Conservation (phyloP, 208 protist species). For the Balamuthia mandrillaris region DNA sequence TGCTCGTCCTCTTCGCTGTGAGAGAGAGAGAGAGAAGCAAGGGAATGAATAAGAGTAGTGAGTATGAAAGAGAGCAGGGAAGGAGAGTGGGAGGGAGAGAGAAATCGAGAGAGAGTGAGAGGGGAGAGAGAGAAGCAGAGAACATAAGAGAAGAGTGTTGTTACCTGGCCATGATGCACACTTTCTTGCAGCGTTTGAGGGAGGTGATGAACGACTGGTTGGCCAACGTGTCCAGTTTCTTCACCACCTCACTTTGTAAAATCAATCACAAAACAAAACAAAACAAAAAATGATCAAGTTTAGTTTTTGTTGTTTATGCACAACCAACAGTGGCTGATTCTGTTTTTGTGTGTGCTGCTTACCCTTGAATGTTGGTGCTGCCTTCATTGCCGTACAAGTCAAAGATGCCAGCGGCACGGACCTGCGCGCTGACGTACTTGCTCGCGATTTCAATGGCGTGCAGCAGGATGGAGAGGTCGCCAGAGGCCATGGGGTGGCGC, state of each 20-base stretch:
- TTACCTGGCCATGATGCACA: conserved; percentile 7
- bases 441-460: conserved; percentile 9
- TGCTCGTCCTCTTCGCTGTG: conserved; percentile 66
- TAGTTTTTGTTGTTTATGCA: not conserved
- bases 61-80: not conserved
- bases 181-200: conserved; percentile 43
- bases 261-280: not conserved
- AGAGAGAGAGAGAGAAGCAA: not conserved
- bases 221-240: conserved; percentile 77
- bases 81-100: not conserved
- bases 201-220: conserved; percentile 70
- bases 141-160: not conserved
- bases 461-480: conserved; percentile 15
- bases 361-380: not conserved
- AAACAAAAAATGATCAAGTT: not conserved
- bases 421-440: not conserved
- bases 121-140: not conserved
- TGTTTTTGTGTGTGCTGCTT: not conserved
- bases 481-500: not conserved
- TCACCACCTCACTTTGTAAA: conserved; percentile 72
- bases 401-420: conserved; percentile 1
- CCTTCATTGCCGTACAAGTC: not conserved
- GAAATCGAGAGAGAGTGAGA: conserved; percentile 29
- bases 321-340: too few species aligned
- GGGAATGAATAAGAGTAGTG: not conserved